Percentiles rank a stretch among this genome's conserved stretches.
These are phyloP conservation scores for Debaryomyces sp. DNA, from an alignment of 1,139 yeast genomes.

Conservation along the genomic window DNA sequence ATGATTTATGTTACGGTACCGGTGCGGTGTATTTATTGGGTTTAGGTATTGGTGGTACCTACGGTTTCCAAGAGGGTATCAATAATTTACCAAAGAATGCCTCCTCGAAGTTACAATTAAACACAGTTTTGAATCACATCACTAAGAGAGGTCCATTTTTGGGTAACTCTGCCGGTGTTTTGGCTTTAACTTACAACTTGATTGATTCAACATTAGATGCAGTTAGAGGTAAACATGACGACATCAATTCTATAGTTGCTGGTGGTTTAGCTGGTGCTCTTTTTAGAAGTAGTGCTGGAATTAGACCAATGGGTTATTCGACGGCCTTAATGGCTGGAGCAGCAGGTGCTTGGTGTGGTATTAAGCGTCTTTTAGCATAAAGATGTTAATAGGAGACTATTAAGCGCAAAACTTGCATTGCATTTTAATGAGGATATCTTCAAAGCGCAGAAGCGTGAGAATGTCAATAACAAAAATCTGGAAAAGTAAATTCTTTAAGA, in stretches of 20 bases:
- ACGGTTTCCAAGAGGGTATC: constrained; percentile 86
- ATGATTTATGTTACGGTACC: constrained; percentile 96
- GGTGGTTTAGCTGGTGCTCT: constrained; percentile 94
- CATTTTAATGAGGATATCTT: constrained; percentile 4
- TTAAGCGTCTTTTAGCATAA: constrained; percentile 54
- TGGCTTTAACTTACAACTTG: constrained; percentile 86
- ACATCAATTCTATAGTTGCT: constrained; percentile 77
- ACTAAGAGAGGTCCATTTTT: constrained; percentile 95
- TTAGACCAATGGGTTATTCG: constrained; percentile 85
- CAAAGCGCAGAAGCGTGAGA: not conserved
- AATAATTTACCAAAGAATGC: constrained; percentile 72
- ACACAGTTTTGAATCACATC: constrained; percentile 87
- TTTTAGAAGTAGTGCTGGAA: constrained; percentile 83
- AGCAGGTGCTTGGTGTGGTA: constrained; percentile 91
- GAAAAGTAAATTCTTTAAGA: constrained; percentile 2
- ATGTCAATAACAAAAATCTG: constrained; percentile 3
- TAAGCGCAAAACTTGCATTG: constrained; percentile 5
- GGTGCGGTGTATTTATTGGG: constrained; percentile 90
- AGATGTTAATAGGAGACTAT: not conserved
- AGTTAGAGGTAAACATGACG: constrained; percentile 86
- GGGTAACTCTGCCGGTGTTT: constrained; percentile 94
- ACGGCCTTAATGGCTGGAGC: constrained; percentile 85
- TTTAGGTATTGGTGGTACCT: constrained; percentile 79
- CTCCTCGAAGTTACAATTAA: constrained; percentile 76
- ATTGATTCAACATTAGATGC: constrained; percentile 80